These are phyloP conservation scores for Coemansia sp. DNA, from an alignment of 192 early-diverging fungal species.

Conservation along the genomic window DNA sequence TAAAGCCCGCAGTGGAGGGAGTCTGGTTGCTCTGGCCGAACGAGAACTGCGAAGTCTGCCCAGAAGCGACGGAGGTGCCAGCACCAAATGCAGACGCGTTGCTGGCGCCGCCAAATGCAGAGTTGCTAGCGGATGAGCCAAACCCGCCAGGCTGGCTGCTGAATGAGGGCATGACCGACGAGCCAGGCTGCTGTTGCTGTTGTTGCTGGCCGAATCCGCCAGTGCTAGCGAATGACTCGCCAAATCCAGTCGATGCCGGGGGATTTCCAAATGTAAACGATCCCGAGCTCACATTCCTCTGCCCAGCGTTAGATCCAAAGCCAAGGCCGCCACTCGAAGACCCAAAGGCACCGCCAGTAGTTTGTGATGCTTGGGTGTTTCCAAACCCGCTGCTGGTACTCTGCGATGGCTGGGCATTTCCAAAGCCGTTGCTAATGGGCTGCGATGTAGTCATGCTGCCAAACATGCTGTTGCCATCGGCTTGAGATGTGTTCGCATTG, in stretches of 20 bases:
- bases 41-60: constrained; percentile 16
- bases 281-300: constrained; percentile 3
- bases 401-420: constrained; percentile 3
- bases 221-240: background rate
- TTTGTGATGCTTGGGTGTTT: background rate
- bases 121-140: constrained; percentile 16
- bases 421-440: constrained; percentile 8
- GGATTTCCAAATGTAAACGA: constrained; percentile 26
- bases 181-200: constrained; percentile 15
- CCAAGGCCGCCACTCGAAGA: constrained; percentile 13
- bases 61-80: background rate
- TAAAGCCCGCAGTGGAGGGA: constrained; percentile 22
- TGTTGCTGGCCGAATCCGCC: constrained; percentile 4
- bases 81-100: constrained; percentile 23
- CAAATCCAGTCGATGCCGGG: constrained; percentile 27
- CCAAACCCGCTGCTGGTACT: constrained; percentile 14
- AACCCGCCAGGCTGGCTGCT: constrained; percentile 21
- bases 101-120: constrained; percentile 23
- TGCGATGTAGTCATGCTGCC: constrained; percentile 6
- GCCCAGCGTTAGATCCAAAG: background rate
- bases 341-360: constrained; percentile 10
- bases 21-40: constrained; percentile 30
- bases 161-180: constrained; percentile 12
- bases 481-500: background rate
- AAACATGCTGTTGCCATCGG: background rate